Percentiles rank a stretch among this genome's conserved stretches.
phyloP scores from a whole-genome alignment of 2,329 filamentous ascomycete genomes.

The Phoma sp. region DNA sequence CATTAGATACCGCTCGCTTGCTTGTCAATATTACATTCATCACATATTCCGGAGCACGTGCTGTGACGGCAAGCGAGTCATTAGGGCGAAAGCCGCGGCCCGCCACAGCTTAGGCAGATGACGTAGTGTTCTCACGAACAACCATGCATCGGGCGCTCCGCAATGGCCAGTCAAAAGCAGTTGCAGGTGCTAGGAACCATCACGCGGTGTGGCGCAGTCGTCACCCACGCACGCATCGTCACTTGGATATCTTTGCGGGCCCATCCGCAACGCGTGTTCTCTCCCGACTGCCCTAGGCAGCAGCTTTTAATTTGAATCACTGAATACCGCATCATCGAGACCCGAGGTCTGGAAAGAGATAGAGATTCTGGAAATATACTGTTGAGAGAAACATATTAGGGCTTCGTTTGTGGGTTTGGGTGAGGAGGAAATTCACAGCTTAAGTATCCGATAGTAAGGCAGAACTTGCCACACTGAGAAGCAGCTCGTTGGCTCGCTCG shows the following conservation, averaged over 20 bases:
- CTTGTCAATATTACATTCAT: slow-evolving; percentile 2
- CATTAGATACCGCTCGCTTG: slow-evolving; percentile 1
- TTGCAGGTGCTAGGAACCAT: neutral
- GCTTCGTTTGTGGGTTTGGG: no score
- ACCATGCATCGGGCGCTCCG: neutral
- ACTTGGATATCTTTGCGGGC: slow-evolving; percentile 17
- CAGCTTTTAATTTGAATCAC: slow-evolving; percentile 25
- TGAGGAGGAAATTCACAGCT: no score
- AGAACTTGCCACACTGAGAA: no score
- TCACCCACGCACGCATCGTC: slow-evolving; percentile 23
- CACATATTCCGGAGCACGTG: neutral
- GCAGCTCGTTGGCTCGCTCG: no score
- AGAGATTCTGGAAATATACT: neutral
- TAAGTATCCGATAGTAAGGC: no score
- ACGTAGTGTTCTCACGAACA: slow-evolving; percentile 9
- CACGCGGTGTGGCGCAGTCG: slow-evolving; percentile 38
- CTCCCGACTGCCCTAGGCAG: slow-evolving; percentile 34
- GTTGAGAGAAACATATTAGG: no score
- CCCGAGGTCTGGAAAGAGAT: neutral
- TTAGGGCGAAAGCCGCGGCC: slow-evolving; percentile 6
- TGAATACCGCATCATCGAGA: no score
- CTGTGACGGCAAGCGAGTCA: neutral
- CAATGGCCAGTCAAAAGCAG: neutral
- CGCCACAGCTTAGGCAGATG: slow-evolving; percentile 10
- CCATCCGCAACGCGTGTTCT: slow-evolving; percentile 26